Conservation (phyloP, 2,329 filamentous ascomycete species). For the Ophiosphaerella herpotricha region DNA sequence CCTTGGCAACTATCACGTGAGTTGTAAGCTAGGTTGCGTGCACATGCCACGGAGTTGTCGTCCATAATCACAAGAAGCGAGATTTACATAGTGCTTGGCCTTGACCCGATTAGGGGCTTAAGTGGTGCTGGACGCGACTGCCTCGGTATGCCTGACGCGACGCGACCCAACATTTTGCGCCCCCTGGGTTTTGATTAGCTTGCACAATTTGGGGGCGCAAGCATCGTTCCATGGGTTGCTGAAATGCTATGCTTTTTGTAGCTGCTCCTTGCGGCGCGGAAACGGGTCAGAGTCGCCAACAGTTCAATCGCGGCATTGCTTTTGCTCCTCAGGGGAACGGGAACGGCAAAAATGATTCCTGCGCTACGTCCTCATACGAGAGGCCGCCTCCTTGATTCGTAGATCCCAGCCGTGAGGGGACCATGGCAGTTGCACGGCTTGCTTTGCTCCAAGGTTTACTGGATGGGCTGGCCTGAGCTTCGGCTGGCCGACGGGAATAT, state of each 20-base stretch:
- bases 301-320: slow-evolving; percentile 6
- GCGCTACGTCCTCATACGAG: slow-evolving; percentile 11
- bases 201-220: too few species aligned
- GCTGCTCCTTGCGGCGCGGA: neutral
- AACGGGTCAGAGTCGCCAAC: neutral
- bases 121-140: too few species aligned
- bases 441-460: slow-evolving; percentile 21
- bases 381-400: slow-evolving; percentile 30
- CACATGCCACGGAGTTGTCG: too few species aligned
- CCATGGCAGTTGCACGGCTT: slow-evolving; percentile 36
- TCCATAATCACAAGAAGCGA: too few species aligned
- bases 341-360: slow-evolving; percentile 18
- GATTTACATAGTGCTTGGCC: too few species aligned
- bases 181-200: too few species aligned
- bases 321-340: slow-evolving; percentile 28
- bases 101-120: too few species aligned
- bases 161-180: too few species aligned
- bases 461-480: slow-evolving; percentile 33
- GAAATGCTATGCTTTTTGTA: neutral
- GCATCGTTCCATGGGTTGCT: neutral
- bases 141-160: too few species aligned
- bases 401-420: slow-evolving; percentile 25
- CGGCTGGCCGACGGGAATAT: slow-evolving; percentile 18
- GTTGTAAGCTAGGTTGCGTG: too few species aligned
- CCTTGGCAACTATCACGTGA: too few species aligned